phyloP scores from a whole-genome alignment of 345 rosid genomes.

The Salix suchowensis region DNA sequence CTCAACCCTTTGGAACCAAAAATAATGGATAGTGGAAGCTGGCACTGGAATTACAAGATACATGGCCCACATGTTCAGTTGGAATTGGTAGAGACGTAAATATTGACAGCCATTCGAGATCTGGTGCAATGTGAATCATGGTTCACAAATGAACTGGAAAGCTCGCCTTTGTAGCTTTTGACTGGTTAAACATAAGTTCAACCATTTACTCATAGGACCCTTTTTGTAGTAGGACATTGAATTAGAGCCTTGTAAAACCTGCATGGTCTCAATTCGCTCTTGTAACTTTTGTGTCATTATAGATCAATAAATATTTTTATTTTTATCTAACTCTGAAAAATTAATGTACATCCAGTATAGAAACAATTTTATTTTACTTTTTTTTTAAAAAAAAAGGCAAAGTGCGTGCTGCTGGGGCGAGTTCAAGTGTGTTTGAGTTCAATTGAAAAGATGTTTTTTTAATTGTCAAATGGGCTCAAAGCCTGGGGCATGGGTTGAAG shows the following conservation, averaged over 20 bases:
- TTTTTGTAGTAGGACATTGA: not conserved
- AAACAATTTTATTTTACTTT: not conserved
- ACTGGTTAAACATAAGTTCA: slow-evolving; percentile 60
- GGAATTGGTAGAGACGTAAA: slow-evolving; percentile 47
- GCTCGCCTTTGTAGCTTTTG: not conserved
- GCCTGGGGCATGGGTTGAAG: not conserved
- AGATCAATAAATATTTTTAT: not conserved
- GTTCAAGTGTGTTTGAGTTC: not conserved
- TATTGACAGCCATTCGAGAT: not conserved
- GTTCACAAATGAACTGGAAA: slow-evolving; percentile 35
- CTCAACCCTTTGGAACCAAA: slow-evolving; percentile 45
- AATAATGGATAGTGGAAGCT: slow-evolving; percentile 66
- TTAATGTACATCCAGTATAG: not conserved
- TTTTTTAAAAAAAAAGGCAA: not conserved
- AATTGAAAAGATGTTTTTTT: no score
- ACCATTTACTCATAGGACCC: slow-evolving; percentile 24
- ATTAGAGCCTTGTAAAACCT: slow-evolving; percentile 15
- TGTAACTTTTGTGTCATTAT: not conserved
- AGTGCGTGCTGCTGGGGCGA: not conserved
- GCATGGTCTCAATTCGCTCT: not conserved
- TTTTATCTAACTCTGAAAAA: no score
- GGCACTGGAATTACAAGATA: slow-evolving; percentile 79
- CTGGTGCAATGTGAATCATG: slow-evolving; percentile 39
- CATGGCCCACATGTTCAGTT: slow-evolving; percentile 51
- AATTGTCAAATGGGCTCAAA: no score